phyloP scores from a whole-genome alignment of 1,284 basidiomycete species.

The Ceratobasidium sp. region DNA sequence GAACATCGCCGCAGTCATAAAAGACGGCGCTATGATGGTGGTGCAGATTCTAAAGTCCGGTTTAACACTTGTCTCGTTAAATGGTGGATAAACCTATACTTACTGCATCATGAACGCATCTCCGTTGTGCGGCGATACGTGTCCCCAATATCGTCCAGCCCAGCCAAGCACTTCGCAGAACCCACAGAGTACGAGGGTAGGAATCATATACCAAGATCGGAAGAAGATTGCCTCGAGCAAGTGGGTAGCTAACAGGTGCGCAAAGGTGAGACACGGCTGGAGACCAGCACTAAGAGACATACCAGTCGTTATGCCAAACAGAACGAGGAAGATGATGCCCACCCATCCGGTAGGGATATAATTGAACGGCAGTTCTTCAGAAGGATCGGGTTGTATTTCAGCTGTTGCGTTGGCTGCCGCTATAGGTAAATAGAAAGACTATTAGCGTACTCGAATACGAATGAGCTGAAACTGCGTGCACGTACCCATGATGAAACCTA shows the following conservation, averaged over 20 bases:
- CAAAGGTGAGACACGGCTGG: neutral
- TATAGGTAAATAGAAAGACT: neutral
- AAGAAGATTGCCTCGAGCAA: slow-evolving; percentile 57
- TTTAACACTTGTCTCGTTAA: slow-evolving; percentile 6
- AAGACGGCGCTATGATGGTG: slow-evolving; percentile 39
- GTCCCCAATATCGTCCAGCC: slow-evolving; percentile 49
- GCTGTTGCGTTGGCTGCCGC: neutral
- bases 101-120: slow-evolving; percentile 62
- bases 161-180: slow-evolving; percentile 61
- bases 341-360: slow-evolving; percentile 44
- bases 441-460: no score
- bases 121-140: slow-evolving; percentile 42
- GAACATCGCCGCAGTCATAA: slow-evolving; percentile 45
- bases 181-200: slow-evolving; percentile 63
- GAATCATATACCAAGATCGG: slow-evolving; percentile 64
- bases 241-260: slow-evolving; percentile 56
- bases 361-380: slow-evolving; percentile 16
- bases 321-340: slow-evolving; percentile 42
- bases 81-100: slow-evolving; percentile 36
- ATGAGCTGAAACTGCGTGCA: no score
- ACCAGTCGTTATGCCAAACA: slow-evolving; percentile 42
- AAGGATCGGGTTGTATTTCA: neutral
- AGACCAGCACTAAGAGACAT: neutral
- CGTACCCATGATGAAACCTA: no score
- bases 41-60: neutral